phyloP scores from a whole-genome alignment of 2,329 filamentous ascomycete species.

The Fusarium verticillioides region DNA sequence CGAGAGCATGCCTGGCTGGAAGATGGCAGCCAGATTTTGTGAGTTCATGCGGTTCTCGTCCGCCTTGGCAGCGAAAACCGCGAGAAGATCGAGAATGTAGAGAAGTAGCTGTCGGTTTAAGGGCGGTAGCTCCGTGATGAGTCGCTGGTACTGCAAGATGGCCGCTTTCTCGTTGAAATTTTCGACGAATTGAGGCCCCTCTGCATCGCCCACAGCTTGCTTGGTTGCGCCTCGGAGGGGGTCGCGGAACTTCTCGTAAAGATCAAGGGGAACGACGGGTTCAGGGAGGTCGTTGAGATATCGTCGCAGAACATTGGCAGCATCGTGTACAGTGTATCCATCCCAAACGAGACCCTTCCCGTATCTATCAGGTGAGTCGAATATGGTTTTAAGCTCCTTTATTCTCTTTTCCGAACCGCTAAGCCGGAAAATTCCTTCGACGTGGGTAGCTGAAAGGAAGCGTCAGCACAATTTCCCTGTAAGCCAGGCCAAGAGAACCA shows the following conservation, averaged over 20 bases:
- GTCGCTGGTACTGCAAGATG: constrained; percentile 83
- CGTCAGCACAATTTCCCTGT: constrained; percentile 31
- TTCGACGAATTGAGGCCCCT: constrained; percentile 76
- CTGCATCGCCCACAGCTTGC: constrained; percentile 77
- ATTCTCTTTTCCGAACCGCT: constrained; percentile 98
- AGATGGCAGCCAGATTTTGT: constrained; percentile 93
- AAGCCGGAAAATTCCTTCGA: constrained; percentile 96
- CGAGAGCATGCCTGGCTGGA: constrained; percentile 95
- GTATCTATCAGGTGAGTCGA: constrained; percentile 94
- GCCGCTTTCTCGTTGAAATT: constrained; percentile 72
- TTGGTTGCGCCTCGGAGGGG: constrained; percentile 78
- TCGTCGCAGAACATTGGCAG: constrained; percentile 92
- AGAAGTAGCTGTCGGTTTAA: constrained; percentile 93
- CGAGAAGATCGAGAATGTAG: constrained; percentile 94
- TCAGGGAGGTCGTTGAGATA: constrained; percentile 97
- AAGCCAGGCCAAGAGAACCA: constrained; percentile 45
- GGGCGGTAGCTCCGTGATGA: constrained; percentile 93
- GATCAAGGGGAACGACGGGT: constrained; percentile 92
- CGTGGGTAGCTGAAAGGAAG: constrained; percentile 77
- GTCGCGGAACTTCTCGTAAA: constrained; percentile 91
- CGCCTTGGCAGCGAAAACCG: constrained; percentile 96
- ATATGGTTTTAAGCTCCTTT: constrained; percentile 91
- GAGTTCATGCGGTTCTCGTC: constrained; percentile 98
- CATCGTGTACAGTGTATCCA: constrained; percentile 98
- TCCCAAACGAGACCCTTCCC: constrained; percentile 98